Evolutionary conservation across 2,329 filamentous ascomycete species (phyloP).

Genomic region (Chrysosporium keratinophilum): DNA sequence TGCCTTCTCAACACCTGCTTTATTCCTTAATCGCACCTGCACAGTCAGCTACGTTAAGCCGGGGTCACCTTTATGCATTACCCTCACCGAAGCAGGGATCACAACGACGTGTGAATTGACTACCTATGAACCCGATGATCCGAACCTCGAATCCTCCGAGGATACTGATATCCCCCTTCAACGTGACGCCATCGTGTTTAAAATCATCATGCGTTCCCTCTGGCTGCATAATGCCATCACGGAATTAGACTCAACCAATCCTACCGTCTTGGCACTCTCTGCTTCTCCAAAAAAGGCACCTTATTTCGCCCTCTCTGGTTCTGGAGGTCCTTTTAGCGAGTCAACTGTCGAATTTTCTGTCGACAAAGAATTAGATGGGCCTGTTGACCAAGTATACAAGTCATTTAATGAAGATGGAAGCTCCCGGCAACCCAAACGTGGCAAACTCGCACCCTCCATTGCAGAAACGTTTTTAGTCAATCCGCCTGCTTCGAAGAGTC

Average conservation of each 20-base stretch:
- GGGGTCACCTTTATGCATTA: constrained; percentile 71
- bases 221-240: constrained; percentile 44
- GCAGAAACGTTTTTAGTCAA: constrained; percentile 45
- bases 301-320: constrained; percentile 62
- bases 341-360: constrained; percentile 52
- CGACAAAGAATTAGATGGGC: constrained; percentile 28
- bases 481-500: constrained; percentile 49
- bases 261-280: constrained; percentile 58
- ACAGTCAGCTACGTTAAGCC: constrained; percentile 64
- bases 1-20: constrained; percentile 71
- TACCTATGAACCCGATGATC: constrained; percentile 71
- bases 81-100: constrained; percentile 74
- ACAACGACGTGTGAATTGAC: constrained; percentile 82
- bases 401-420: constrained; percentile 30
- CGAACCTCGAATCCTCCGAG: constrained; percentile 41
- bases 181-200: constrained; percentile 67
- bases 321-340: constrained; percentile 48
- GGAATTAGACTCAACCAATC: constrained; percentile 54
- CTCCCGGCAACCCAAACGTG: constrained; percentile 25
- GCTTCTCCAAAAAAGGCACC: constrained; percentile 52
- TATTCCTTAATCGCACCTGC: constrained; percentile 78
- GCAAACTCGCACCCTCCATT: constrained; percentile 34
- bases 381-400: constrained; percentile 24
- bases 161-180: constrained; percentile 65
- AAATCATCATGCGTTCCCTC: constrained; percentile 75